Conservation (phyloP, 495 filamentous ascomycete species). For the Pyrenula aspistea region DNA sequence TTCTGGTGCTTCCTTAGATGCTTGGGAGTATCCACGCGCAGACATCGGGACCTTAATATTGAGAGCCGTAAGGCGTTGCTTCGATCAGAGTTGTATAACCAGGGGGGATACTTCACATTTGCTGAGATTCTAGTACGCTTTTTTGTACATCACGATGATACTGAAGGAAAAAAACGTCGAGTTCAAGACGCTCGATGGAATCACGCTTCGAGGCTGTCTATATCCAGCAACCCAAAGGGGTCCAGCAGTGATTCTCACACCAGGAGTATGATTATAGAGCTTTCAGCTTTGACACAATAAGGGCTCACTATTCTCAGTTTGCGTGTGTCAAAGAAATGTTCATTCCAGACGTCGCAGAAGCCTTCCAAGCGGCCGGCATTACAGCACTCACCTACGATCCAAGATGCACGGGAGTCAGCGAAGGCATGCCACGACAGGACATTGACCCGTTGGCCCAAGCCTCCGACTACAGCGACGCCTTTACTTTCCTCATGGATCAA, state of each 20-base stretch:
- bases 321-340: slow-evolving; percentile 21
- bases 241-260: slow-evolving; percentile 24
- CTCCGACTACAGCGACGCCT: slow-evolving; percentile 20
- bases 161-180: too few relatives aligned
- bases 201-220: slow-evolving; percentile 4
- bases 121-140: too few relatives aligned
- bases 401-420: slow-evolving; percentile 19
- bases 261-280: background rate
- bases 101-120: too few relatives aligned
- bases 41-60: too few relatives aligned
- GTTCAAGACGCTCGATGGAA: slow-evolving; percentile 21
- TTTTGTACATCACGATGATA: too few relatives aligned
- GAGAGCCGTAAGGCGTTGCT: too few relatives aligned
- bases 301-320: slow-evolving; percentile 16
- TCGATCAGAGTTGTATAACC: too few relatives aligned
- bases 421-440: slow-evolving; percentile 20
- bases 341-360: slow-evolving; percentile 15
- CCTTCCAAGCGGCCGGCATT: slow-evolving; percentile 16
- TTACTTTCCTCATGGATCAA: slow-evolving; percentile 11
- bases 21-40: too few relatives aligned
- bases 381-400: slow-evolving; percentile 25
- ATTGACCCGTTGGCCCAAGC: slow-evolving; percentile 17
- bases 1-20: too few relatives aligned
- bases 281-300: background rate
- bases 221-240: slow-evolving; percentile 12